A percentile compares a stretch with the other conserved stretches of the same genome.
phyloP scores from a whole-genome alignment of 768 basidiomycete species.

The Phaffia australis region DNA sequence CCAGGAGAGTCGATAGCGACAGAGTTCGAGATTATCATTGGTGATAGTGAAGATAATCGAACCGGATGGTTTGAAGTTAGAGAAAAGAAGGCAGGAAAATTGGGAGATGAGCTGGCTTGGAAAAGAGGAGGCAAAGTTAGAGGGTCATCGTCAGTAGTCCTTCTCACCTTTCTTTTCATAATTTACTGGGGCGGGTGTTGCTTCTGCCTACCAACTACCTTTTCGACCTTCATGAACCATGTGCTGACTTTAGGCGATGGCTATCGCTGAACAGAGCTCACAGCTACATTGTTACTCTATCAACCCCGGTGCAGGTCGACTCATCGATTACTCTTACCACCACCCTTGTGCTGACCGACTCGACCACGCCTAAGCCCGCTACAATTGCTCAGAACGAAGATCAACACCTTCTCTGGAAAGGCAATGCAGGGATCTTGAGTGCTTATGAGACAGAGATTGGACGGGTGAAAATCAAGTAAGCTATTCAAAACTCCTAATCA shows the following conservation, averaged over 20 bases:
- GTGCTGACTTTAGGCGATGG: slow-evolving; percentile 13
- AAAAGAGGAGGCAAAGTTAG: slow-evolving; percentile 40
- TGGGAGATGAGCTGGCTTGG: slow-evolving; percentile 43
- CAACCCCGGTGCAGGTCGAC: slow-evolving; percentile 50
- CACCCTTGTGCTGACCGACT: slow-evolving; percentile 66
- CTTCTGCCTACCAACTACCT: neutral
- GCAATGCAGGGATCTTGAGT: slow-evolving; percentile 69
- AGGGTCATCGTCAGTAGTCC: neutral
- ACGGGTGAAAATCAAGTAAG: slow-evolving; percentile 75
- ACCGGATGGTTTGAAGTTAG: slow-evolving; percentile 52
- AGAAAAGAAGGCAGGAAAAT: slow-evolving; percentile 55
- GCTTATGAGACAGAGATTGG: slow-evolving; percentile 72
- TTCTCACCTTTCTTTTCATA: neutral
- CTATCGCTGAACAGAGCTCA: slow-evolving; percentile 34
- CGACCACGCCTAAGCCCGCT: slow-evolving; percentile 63
- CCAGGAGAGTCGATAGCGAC: slow-evolving; percentile 37
- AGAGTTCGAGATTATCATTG: slow-evolving; percentile 37
- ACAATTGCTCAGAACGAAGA: slow-evolving; percentile 62
- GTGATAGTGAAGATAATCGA: slow-evolving; percentile 27
- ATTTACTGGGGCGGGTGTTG: neutral
- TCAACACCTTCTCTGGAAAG: slow-evolving; percentile 66
- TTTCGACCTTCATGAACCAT: neutral
- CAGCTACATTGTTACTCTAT: slow-evolving; percentile 55
- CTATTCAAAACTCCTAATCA: slow-evolving; percentile 13
- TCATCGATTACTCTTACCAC: slow-evolving; percentile 64